A percentile compares a stretch with the other conserved stretches of the same genome.
Evolutionary conservation across 2,329 filamentous ascomycete species (phyloP).

Genomic region (Herpotrichia juniperi): DNA sequence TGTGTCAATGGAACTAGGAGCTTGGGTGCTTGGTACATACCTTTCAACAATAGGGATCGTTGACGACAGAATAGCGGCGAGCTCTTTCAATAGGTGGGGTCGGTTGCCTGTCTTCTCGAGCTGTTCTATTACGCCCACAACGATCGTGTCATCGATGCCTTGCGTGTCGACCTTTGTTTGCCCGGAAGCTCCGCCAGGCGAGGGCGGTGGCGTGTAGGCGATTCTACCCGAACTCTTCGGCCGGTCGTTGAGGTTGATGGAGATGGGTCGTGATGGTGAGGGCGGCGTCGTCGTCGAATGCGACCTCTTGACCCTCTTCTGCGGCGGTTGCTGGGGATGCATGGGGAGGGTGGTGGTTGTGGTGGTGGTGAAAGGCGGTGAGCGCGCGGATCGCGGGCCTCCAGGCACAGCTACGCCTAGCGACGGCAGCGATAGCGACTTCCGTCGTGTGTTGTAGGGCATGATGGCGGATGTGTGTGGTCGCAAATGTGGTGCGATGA

Average conservation of each 20-base stretch:
- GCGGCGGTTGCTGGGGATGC: conserved; percentile 60
- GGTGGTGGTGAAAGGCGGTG: conserved; percentile 58
- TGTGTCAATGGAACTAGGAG: conserved; percentile 31
- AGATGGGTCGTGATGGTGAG: conserved; percentile 51
- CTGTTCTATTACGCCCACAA: conserved; percentile 86
- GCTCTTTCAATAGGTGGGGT: conserved; percentile 92
- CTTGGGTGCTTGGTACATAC: conserved; percentile 62
- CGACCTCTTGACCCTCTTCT: conserved; percentile 74
- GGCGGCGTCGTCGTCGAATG: conserved; percentile 60
- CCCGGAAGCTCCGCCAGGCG: conserved; percentile 62
- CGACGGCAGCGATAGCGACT: conserved; percentile 90
- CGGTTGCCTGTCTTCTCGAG: conserved; percentile 89
- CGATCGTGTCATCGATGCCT: conserved; percentile 92
- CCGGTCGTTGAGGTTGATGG: conserved; percentile 56
- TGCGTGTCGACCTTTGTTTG: conserved; percentile 73
- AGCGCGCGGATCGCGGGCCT: conserved; percentile 58
- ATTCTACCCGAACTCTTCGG: conserved; percentile 51
- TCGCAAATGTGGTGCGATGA: conserved; percentile 11
- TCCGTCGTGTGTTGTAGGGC: conserved; percentile 96
- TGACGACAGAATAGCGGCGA: conserved; percentile 78
- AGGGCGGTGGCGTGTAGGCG: conserved; percentile 79
- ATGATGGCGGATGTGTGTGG: conserved; percentile 56
- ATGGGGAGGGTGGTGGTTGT: conserved; percentile 48
- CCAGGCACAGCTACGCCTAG: conserved; percentile 83
- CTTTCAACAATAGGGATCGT: conserved; percentile 86